phyloP scores from a whole-genome alignment of 257 asterid genomes.

The Jacaranda copaia region DNA sequence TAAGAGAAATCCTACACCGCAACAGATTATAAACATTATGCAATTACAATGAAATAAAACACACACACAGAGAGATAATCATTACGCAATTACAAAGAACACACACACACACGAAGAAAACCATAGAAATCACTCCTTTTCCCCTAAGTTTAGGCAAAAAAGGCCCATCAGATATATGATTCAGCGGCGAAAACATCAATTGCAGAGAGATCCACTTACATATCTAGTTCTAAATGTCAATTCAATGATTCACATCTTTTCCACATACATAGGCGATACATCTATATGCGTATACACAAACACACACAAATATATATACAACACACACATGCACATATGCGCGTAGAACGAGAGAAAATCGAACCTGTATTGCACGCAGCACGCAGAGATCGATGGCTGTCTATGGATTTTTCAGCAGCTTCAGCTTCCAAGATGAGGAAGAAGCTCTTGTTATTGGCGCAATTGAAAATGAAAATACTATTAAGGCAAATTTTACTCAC shows the following conservation, averaged over 20 bases:
- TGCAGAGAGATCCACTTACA: conserved; percentile 20
- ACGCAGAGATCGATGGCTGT: conserved; percentile 16
- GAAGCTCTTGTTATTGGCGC: conserved; percentile 16
- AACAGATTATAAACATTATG: conserved; percentile 1
- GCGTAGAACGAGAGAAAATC: background rate
- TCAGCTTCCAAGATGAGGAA: conserved; percentile 21
- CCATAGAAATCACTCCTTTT: conserved; percentile 18
- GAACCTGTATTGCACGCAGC: conserved; percentile 30
- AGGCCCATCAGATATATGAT: background rate
- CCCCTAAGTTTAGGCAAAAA: background rate
- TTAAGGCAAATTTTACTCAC: conserved; percentile 9
- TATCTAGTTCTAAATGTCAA: conserved; percentile 17
- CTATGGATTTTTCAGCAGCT: conserved; percentile 25
- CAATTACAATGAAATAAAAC: background rate
- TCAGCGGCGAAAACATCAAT: background rate
- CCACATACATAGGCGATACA: background rate
- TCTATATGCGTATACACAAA: background rate
- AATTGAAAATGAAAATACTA: conserved; percentile 24
- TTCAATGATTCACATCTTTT: conserved; percentile 11
- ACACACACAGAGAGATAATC: conserved; percentile 13
- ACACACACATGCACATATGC: background rate
- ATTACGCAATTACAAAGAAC: background rate
- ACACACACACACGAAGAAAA: background rate
- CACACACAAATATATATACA: too few species aligned
- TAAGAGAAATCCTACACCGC: conserved; percentile 26